Evolutionary conservation across 2,329 filamentous ascomycete genomes (phyloP).

Genomic region (Aspergillus neoniger): DNA sequence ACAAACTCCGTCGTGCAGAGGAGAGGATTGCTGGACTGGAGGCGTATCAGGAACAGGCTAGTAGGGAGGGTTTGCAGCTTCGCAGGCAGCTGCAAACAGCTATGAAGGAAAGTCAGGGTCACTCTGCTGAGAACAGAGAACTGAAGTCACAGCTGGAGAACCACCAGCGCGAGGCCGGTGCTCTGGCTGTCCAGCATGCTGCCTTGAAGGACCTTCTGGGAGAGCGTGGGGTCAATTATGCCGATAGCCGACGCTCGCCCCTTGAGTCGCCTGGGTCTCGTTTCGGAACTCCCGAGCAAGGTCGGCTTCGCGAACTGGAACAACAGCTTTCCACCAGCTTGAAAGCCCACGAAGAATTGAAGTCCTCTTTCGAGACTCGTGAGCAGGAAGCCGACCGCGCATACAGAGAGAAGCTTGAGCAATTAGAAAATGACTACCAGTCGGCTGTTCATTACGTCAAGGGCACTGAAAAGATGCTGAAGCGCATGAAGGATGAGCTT

Average conservation of each 20-base stretch:
- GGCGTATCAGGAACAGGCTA: constrained; percentile 95
- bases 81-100: constrained; percentile 85
- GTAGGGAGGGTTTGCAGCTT: constrained; percentile 85
- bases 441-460: constrained; percentile 98
- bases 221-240: constrained; percentile 83
- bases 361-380: constrained; percentile 72
- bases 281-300: constrained; percentile 76
- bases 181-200: constrained; percentile 85
- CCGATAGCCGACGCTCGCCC: constrained; percentile 67
- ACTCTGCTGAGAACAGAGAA: constrained; percentile 78
- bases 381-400: constrained; percentile 83
- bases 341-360: constrained; percentile 83
- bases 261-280: constrained; percentile 73
- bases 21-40: constrained; percentile 96
- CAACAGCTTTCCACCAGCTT: constrained; percentile 77
- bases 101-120: constrained; percentile 78
- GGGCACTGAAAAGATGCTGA: constrained; percentile 98
- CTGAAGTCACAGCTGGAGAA: constrained; percentile 79
- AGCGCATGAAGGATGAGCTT: constrained; percentile 98
- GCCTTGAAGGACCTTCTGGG: constrained; percentile 89
- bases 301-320: constrained; percentile 80
- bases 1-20: constrained; percentile 88
- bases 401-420: constrained; percentile 89
- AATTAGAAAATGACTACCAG: constrained; percentile 95
- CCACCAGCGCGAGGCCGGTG: constrained; percentile 91